Evolutionary conservation across 495 filamentous ascomycete genomes (phyloP), one percentile per base, ranked within the genome.

Genomic region (Penicillium herquei): DNA sequence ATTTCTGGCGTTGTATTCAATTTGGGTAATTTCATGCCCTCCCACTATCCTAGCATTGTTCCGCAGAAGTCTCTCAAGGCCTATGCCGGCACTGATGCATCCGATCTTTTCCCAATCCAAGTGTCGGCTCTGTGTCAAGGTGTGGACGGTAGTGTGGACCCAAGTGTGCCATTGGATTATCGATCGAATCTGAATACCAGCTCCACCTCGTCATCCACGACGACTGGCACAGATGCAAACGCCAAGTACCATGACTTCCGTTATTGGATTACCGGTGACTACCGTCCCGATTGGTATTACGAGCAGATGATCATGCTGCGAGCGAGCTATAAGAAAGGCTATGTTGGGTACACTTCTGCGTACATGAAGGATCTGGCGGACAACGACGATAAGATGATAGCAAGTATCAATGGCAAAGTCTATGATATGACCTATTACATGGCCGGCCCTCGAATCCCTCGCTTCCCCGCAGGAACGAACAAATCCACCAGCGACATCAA

Each of bases 371-470:
- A 82, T 1, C 76, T 96, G 35, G 88, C 84, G 12, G 64, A 66
- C 26, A 86, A 88, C 3, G 41, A 71, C 74, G 79, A 51, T 72
- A 85, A 52, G 70, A 78, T 33, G 12, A 88, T 99, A 55, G 92
- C 83, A 14, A 93, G 90, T 59, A 83, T 99, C 53, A 79, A 94
- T 59, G 78, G 79, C 44, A 79, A 84, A 43, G 87, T 99, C 39
- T 99, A 98, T 69, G 95, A 99, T 67, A 77, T 99, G 69, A 96
- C 92, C 8, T 80, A 83, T 44, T 99, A 99, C 67, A 69, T 89
- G 32, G 72, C 81, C 40, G 92, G 92, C 50, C 92, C 92, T 48
- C 88, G 90, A 12, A 71, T 77, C 49, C 73, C 87, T 11, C 65
- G 80, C 51, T 84, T 77, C 32, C 78, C 74, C 1, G 57, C 74